These are phyloP conservation scores for Cytospora leucostoma DNA, from an alignment of 2,329 filamentous ascomycete genomes.

Conservation along the genomic window DNA sequence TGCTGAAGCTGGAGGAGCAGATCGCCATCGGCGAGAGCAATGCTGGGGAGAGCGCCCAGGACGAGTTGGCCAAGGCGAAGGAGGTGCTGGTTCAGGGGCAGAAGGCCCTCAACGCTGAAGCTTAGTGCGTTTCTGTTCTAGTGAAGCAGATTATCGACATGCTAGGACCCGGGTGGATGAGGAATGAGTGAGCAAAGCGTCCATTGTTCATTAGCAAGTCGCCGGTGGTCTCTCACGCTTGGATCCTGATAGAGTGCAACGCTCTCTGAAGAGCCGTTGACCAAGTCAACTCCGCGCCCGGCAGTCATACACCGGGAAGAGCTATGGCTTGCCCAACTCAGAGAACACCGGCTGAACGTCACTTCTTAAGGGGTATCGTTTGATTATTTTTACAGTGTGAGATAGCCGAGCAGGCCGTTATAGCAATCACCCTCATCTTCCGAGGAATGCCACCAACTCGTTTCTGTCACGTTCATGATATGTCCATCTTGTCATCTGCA, in stretches of 20 bases:
- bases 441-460: not conserved
- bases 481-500: conserved; percentile 68
- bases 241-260: not conserved
- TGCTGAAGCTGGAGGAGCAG: conserved; percentile 73
- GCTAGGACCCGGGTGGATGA: conserved; percentile 19
- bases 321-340: not conserved
- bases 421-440: not conserved
- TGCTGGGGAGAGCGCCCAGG: conserved; percentile 44
- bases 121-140: conserved; percentile 7
- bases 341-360: not conserved
- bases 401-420: not conserved
- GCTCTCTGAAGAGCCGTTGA: not conserved
- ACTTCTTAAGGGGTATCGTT: conserved; percentile 25
- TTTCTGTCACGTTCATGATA: conserved; percentile 37
- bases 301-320: not conserved
- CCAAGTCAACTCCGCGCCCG: not conserved
- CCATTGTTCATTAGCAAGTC: not conserved
- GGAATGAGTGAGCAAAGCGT: not conserved
- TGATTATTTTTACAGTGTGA: conserved; percentile 6
- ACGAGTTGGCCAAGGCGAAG: conserved; percentile 58
- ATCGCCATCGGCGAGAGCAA: conserved; percentile 63
- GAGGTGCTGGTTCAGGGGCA: conserved; percentile 54
- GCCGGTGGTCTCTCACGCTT: not conserved
- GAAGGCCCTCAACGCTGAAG: conserved; percentile 37
- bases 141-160: conserved; percentile 3